Evolutionary conservation across 768 basidiomycete species (phyloP), one percentile per base, ranked within the genome.

Genomic region (Podaxis pistillaris): DNA sequence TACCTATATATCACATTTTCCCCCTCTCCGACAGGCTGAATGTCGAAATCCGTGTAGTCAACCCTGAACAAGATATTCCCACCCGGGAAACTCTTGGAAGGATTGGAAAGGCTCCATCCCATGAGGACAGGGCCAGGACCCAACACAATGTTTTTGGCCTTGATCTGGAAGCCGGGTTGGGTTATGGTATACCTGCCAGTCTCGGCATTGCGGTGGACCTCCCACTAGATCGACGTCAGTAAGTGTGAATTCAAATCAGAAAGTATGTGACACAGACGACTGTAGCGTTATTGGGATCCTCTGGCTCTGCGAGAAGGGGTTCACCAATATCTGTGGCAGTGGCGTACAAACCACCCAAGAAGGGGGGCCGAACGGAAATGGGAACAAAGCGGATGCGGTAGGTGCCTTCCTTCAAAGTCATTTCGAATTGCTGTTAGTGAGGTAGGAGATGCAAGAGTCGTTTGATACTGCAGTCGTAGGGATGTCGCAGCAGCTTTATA

Each of bases 311-410:
- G 2, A 17, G 6, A 22, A 59, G 11, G 47, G 58, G 47, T 28
- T 59, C 33, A 22, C 47, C 49, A 19, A 59, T 22, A 2, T 51
- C 47, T 9, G 17, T 50, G 13, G 49, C 28, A n/a, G 9, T n/a
- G 33, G 58, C 58, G 15, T 59, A 59, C 24, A 59, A 37, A 24
- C 33, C 58, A 51, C 47, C 47, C 12, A 26, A 9, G 17, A 38
- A 51, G 12, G 58, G 58, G 2, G 58, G 47, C 7, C 6, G 7
- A 28, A 38, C 22, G 24, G 30, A 28, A 4, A 12, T 1, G 22
- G 58, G 58, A 22, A 59, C 37, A 7, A 50, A 59, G 33, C 58
- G 47, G 13, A 59, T 51, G 6, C 36, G 28, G 19, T 59, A 59
- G 33, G 19, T 33, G 12, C 58, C 58, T 37, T 36, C 33, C 15